A percentile compares a stretch with the other conserved stretches of the same genome.
These are phyloP conservation scores for Aspergillus latus DNA, from an alignment of 2,329 filamentous ascomycete species.

Conservation along the genomic window DNA sequence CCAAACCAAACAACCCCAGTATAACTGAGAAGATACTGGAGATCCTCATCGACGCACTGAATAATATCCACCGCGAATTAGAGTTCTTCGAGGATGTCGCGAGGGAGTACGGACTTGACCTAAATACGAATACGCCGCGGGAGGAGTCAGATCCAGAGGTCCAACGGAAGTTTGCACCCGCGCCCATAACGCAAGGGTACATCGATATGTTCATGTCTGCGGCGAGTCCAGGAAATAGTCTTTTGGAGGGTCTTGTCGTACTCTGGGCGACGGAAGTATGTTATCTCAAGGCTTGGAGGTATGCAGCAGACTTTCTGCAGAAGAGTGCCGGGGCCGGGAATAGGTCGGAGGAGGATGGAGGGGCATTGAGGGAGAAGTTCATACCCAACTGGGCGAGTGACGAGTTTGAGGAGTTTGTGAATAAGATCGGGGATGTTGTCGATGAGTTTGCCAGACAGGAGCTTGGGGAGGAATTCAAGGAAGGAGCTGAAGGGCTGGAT, in stretches of 20 bases:
- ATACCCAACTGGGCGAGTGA: conserved; percentile 68
- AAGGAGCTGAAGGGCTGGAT: conserved; percentile 42
- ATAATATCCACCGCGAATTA: conserved; percentile 67
- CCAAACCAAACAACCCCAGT: conserved; percentile 9
- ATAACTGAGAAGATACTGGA: conserved; percentile 55
- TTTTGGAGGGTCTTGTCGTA: conserved; percentile 70
- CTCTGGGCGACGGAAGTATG: conserved; percentile 74
- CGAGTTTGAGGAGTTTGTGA: conserved; percentile 62
- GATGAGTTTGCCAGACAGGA: conserved; percentile 53
- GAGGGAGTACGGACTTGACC: conserved; percentile 56
- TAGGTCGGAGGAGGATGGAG: conserved; percentile 59
- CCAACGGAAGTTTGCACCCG: conserved; percentile 21
- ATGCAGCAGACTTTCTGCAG: conserved; percentile 38
- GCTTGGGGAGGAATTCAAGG: conserved; percentile 17
- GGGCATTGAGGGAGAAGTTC: conserved; percentile 63
- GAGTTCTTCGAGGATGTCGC: conserved; percentile 67
- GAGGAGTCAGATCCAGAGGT: no score
- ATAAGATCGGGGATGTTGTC: conserved; percentile 54
- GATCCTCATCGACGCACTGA: conserved; percentile 63
- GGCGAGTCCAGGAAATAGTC: conserved; percentile 49
- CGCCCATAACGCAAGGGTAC: conserved; percentile 54
- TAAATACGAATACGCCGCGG: conserved; percentile 45
- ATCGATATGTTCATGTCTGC: conserved; percentile 62
- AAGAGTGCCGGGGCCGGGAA: conserved; percentile 13
- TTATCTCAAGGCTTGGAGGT: conserved; percentile 61